Base-by-base conservation (phyloP, 169 alveolate genomes). In the Babesia bovis region DNA sequence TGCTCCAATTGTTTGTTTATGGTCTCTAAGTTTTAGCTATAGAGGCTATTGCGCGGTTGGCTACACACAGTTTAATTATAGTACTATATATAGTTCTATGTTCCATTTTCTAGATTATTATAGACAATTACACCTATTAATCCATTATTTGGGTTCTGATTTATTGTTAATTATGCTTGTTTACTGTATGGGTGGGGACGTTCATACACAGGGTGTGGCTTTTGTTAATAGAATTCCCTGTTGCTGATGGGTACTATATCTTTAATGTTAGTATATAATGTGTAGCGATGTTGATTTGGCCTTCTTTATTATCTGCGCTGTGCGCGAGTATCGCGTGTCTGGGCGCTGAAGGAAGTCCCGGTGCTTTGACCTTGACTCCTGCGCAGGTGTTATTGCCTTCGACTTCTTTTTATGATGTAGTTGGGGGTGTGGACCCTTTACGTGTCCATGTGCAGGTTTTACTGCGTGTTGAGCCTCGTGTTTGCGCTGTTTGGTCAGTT, bases 401-500 rank as follows among this genome's bases (percentile, higher is more conserved):
- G 12, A 78, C 87, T n/a, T 52, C 75, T 42, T 25, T 33, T 50
- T 78, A 78, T 59, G 38, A 41, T 44, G 51, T 44, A 0, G 30
- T 57, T 23, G 50, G 40, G 10, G 23, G 81, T 4, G 7, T 38
- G 9, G 76, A 78, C n/a, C 38, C 56, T 17, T 32, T 78, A 28
- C 65, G 44, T 25, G 33, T 78, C 13, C 72, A 69, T 28, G 82
- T 70, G 4, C 83, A 78, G 38, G 57, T 78, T 4, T 38, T 61
- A 65, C 67, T 78, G 6, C 61, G 74, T 25, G 68, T 69, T 15
- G 87, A 78, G 45, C 87, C 81, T 33, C 56, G 82, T 23, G 66
- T 68, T 38, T 78, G 87, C 52, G 87, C 68, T n/a, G 53, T 30
- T 44, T 78, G 87, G 87, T 65, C 58, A 50, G 52, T 67, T 33